Conservation (phyloP, 805 yeast species). For the Grigorovia jiainica region DNA sequence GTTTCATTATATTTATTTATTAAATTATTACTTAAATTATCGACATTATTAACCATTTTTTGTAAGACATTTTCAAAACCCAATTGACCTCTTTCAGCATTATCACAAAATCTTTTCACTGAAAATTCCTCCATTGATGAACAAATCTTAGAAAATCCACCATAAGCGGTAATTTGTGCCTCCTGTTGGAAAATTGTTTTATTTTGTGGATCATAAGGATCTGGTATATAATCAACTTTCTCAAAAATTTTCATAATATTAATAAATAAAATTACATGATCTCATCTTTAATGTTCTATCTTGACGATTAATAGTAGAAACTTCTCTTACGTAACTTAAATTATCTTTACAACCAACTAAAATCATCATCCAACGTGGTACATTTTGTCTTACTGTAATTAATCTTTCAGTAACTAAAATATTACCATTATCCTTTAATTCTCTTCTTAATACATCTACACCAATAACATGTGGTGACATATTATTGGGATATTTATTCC, state of each 20-base stretch:
- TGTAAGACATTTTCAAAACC: slow-evolving; percentile 80
- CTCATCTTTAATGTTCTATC: slow-evolving; percentile 62
- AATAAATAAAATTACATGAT: slow-evolving; percentile 77
- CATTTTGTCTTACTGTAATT: slow-evolving; percentile 78
- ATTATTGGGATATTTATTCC: slow-evolving; percentile 97
- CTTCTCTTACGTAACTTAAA: slow-evolving; percentile 76
- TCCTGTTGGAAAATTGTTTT: slow-evolving; percentile 65
- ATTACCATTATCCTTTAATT: slow-evolving; percentile 43
- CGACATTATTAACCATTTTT: slow-evolving; percentile 30
- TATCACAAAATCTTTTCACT: slow-evolving; percentile 77
- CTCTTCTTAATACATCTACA: slow-evolving; percentile 79
- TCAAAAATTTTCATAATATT: slow-evolving; percentile 73
- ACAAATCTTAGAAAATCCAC: slow-evolving; percentile 58
- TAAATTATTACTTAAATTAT: slow-evolving; percentile 17
- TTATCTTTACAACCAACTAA: slow-evolving; percentile 74
- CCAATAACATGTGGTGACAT: slow-evolving; percentile 86
- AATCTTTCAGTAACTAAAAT: slow-evolving; percentile 72
- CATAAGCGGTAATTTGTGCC: slow-evolving; percentile 85
- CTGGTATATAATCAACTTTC: slow-evolving; percentile 75
- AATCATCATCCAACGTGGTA: slow-evolving; percentile 71
- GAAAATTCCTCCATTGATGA: slow-evolving; percentile 89
- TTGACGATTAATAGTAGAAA: slow-evolving; percentile 69
- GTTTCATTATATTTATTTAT: slow-evolving; percentile 25
- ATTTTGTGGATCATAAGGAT: slow-evolving; percentile 37
- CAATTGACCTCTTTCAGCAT: slow-evolving; percentile 68